These are phyloP conservation scores for Abelmoschus esculentus DNA, from an alignment of 345 rosid species.

Conservation along the genomic window DNA sequence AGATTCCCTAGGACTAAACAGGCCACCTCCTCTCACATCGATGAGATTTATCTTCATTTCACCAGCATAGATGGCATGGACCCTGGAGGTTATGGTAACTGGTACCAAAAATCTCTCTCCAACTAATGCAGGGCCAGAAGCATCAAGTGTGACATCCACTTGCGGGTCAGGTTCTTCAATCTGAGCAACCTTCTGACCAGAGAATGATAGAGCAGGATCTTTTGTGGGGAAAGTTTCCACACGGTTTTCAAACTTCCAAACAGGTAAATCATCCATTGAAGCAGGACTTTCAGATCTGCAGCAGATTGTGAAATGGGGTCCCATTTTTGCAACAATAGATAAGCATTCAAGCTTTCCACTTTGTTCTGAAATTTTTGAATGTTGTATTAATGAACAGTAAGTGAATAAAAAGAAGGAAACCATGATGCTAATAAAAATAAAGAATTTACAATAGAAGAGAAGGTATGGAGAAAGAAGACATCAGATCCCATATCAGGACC, in stretches of 20 bases:
- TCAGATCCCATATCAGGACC: not conserved
- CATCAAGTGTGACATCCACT: slow-evolving; percentile 72
- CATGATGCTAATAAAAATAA: not conserved
- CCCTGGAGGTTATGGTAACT: slow-evolving; percentile 57
- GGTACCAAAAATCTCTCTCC: slow-evolving; percentile 86
- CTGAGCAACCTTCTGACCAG: slow-evolving; percentile 80
- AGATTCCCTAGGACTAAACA: slow-evolving; percentile 90
- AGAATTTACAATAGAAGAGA: not conserved
- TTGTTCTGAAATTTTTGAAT: slow-evolving; percentile 42
- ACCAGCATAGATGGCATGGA: slow-evolving; percentile 58
- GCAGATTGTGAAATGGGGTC: slow-evolving; percentile 62
- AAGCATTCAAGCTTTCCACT: slow-evolving; percentile 95
- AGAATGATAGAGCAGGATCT: slow-evolving; percentile 79
- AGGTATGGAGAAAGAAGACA: not conserved
- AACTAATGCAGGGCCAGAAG: slow-evolving; percentile 74
- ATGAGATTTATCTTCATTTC: slow-evolving; percentile 91
- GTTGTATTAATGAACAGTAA: slow-evolving; percentile 4
- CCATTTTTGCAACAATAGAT: slow-evolving; percentile 69
- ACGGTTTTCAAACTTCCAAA: slow-evolving; percentile 84
- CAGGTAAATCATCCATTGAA: slow-evolving; percentile 83
- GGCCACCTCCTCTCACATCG: slow-evolving; percentile 81
- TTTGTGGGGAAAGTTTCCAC: slow-evolving; percentile 75
- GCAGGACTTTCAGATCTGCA: slow-evolving; percentile 96
- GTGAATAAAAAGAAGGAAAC: not conserved
- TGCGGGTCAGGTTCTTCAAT: slow-evolving; percentile 88